phyloP scores from a whole-genome alignment of 129 eudicot species.

The Tanacetum coccineum region DNA sequence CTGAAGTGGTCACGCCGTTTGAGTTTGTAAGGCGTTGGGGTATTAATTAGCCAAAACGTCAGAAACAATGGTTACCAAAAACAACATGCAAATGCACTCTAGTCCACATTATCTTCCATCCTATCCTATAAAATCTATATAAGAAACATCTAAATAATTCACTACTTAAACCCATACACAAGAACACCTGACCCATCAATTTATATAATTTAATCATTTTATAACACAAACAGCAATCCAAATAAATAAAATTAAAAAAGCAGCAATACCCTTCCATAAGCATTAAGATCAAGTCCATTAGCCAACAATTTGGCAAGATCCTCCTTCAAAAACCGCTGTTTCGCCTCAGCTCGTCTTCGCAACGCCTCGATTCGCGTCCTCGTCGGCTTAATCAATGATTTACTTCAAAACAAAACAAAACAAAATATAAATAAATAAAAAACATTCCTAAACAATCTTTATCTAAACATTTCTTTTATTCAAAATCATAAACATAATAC shows the following conservation, averaged over 20 bases:
- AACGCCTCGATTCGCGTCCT: conserved; percentile 68
- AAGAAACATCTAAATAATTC: no score
- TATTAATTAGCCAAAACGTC: no score
- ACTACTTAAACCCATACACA: no score
- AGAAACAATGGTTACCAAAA: no score
- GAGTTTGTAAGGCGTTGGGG: no score
- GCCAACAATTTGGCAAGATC: conserved; percentile 84
- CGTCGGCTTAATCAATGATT: conserved; percentile 73
- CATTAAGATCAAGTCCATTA: conserved; percentile 89
- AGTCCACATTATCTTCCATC: no score
- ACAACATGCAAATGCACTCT: no score
- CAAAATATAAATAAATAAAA: no score
- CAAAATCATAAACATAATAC: not conserved
- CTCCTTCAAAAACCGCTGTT: conserved; percentile 81
- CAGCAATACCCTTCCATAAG: conserved; percentile 70
- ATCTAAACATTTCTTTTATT: no score
- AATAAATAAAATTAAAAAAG: not conserved
- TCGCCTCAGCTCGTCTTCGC: conserved; percentile 70
- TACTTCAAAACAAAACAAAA: conserved; percentile 41
- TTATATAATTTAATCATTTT: not conserved
- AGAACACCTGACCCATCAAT: not conserved
- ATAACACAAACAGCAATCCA: not conserved
- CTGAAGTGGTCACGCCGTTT: no score
- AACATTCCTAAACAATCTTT: no score
- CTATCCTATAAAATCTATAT: no score